Evolutionary conservation across 73 alveolate genomes (phyloP).

Genomic region (Paramecium sexaurelia): DNA sequence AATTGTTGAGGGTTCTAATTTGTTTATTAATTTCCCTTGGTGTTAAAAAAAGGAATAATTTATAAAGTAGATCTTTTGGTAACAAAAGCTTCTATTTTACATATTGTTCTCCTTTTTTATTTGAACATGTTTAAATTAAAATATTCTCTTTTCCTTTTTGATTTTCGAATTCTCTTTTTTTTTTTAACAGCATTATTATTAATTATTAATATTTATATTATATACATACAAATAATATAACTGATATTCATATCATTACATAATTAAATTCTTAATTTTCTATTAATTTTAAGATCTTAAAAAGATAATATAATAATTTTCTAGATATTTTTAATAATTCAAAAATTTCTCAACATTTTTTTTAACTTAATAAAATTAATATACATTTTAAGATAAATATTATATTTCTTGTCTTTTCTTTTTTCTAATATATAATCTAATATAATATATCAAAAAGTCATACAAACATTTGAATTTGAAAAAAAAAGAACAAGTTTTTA

Average conservation of each 20-base stretch:
- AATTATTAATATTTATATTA: neutral
- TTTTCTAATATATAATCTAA: too few species aligned
- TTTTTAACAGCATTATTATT: conserved; percentile 38
- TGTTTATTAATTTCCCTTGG: neutral
- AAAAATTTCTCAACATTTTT: too few species aligned
- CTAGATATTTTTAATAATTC: too few species aligned
- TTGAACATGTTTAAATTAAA: neutral
- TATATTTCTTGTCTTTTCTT: too few species aligned
- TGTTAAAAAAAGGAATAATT: neutral
- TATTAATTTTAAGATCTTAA: too few species aligned
- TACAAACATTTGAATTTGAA: too few species aligned
- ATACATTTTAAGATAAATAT: too few species aligned
- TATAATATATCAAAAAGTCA: too few species aligned
- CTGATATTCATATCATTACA: neutral
- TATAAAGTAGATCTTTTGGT: conserved; percentile 2
- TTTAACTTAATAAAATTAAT: too few species aligned
- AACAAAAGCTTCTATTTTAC: neutral
- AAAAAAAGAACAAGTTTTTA: too few species aligned
- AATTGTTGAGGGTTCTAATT: neutral
- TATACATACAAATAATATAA: neutral
- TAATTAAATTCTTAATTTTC: too few species aligned
- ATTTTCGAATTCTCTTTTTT: conserved; percentile 41
- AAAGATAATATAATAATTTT: too few species aligned
- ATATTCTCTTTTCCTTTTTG: neutral
- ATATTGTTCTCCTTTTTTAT: neutral